phyloP scores from a whole-genome alignment of 2,329 filamentous ascomycete species.

The Aspergillus melleus region DNA sequence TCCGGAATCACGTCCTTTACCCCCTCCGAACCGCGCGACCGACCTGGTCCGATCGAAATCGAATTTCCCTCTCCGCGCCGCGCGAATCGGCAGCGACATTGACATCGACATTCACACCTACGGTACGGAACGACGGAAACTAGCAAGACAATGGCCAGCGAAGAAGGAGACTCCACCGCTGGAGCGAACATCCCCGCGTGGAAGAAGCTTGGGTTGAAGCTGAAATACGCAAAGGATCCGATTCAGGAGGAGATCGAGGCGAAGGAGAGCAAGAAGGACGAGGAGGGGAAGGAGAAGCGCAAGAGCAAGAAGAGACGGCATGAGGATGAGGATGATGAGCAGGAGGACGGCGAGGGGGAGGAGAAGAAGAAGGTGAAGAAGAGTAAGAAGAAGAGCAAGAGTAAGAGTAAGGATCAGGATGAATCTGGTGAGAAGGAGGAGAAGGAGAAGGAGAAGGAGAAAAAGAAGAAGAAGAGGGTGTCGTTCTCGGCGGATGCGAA shows the following conservation, averaged over 20 bases:
- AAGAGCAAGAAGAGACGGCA: slow-evolving; percentile 22
- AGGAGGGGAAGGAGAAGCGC: slow-evolving; percentile 24
- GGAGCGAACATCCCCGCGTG: slow-evolving; percentile 52
- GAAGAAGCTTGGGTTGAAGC: slow-evolving; percentile 61
- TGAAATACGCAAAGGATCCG: slow-evolving; percentile 52
- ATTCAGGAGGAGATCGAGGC: slow-evolving; percentile 22
- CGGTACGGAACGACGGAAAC: neutral
- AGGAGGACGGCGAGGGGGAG: slow-evolving; percentile 3
- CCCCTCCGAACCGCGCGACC: neutral
- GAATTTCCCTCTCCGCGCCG: no score
- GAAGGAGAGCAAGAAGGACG: neutral
- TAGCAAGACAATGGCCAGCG: slow-evolving; percentile 31
- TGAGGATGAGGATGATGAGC: slow-evolving; percentile 18
- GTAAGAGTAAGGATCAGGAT: neutral
- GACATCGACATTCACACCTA: no score
- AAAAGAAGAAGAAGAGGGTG: slow-evolving; percentile 55
- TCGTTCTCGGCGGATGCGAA: slow-evolving; percentile 67
- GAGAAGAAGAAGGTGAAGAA: slow-evolving; percentile 1
- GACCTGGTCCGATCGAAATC: neutral
- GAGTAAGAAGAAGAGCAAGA: neutral
- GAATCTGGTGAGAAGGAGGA: slow-evolving; percentile 7
- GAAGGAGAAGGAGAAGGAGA: slow-evolving; percentile 28
- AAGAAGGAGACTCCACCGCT: slow-evolving; percentile 10
- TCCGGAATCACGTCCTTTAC: neutral
- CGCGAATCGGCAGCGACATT: no score